Conservation (phyloP, 1,139 yeast genomes). For the Pichia sp. region DNA sequence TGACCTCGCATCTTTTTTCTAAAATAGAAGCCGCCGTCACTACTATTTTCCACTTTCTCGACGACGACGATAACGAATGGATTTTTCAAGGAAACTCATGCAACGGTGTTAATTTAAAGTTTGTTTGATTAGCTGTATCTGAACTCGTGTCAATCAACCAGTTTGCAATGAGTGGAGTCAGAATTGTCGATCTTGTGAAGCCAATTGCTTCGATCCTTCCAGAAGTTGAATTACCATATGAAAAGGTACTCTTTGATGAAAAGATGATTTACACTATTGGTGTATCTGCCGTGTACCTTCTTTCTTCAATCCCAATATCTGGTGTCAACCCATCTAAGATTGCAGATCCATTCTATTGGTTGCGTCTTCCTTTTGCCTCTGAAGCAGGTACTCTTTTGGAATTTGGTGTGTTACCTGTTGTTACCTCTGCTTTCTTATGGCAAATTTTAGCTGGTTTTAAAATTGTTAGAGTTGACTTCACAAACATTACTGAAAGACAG, state of each 20-base stretch:
- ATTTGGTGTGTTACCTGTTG: slow-evolving; percentile 53
- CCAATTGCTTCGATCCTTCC: slow-evolving; percentile 78
- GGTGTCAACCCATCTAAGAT: slow-evolving; percentile 49
- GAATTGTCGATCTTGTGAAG: slow-evolving; percentile 71
- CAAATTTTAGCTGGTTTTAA: slow-evolving; percentile 77
- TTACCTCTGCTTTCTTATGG: slow-evolving; percentile 66
- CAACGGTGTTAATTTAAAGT: no score
- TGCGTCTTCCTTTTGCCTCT: slow-evolving; percentile 71
- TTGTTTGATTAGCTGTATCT: no score
- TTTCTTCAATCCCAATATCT: slow-evolving; percentile 62
- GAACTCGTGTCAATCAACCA: no score
- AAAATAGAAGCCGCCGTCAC: no score
- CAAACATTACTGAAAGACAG: slow-evolving; percentile 65
- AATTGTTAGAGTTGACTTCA: slow-evolving; percentile 66
- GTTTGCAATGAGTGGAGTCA: slow-evolving; percentile 9
- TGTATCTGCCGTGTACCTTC: slow-evolving; percentile 55
- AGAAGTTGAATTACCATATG: slow-evolving; percentile 73
- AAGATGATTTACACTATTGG: slow-evolving; percentile 72
- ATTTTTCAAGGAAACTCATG: no score
- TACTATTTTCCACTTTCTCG: not conserved
- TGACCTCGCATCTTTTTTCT: no score
- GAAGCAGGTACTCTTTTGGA: slow-evolving; percentile 75
- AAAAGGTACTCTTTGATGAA: slow-evolving; percentile 62
- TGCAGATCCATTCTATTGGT: slow-evolving; percentile 62
- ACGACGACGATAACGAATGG: not conserved